phyloP scores from a whole-genome alignment of 495 filamentous ascomycete genomes.

The Terfezia boudieri region DNA sequence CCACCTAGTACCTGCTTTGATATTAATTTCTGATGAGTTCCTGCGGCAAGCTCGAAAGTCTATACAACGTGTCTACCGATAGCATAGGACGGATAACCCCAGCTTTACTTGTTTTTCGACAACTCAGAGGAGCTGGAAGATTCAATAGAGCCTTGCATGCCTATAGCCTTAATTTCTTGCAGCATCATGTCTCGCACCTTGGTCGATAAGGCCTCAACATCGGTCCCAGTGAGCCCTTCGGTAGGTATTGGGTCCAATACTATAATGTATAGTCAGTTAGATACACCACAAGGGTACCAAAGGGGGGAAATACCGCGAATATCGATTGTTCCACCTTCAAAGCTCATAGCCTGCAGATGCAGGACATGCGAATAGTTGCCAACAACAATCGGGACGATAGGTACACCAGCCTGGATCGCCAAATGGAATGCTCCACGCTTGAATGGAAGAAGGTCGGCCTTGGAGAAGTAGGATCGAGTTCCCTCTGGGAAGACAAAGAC shows the following conservation, averaged over 20 bases:
- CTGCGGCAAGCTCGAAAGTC: neutral
- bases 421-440: constrained; percentile 98
- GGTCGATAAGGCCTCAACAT: constrained; percentile 60
- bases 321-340: constrained; percentile 53
- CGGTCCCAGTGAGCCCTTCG: constrained; percentile 46
- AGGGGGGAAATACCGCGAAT: constrained; percentile 41
- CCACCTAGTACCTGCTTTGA: neutral
- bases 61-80: neutral
- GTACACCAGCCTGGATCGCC: constrained; percentile 79
- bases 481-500: constrained; percentile 33
- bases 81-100: neutral
- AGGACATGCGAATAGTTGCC: constrained; percentile 76
- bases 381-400: constrained; percentile 68
- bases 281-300: neutral
- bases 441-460: constrained; percentile 64
- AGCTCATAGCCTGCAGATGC: constrained; percentile 42
- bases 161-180: constrained; percentile 40
- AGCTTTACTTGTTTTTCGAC: neutral
- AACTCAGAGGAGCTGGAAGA: neutral
- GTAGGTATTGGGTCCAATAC: constrained; percentile 75
- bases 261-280: constrained; percentile 12
- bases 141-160: neutral
- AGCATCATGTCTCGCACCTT: constrained; percentile 60
- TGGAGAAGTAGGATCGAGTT: constrained; percentile 67
- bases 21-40: neutral